These are phyloP conservation scores for Zelonia costaricensis DNA, from an alignment of 208 protist genomes.

Conservation along the genomic window DNA sequence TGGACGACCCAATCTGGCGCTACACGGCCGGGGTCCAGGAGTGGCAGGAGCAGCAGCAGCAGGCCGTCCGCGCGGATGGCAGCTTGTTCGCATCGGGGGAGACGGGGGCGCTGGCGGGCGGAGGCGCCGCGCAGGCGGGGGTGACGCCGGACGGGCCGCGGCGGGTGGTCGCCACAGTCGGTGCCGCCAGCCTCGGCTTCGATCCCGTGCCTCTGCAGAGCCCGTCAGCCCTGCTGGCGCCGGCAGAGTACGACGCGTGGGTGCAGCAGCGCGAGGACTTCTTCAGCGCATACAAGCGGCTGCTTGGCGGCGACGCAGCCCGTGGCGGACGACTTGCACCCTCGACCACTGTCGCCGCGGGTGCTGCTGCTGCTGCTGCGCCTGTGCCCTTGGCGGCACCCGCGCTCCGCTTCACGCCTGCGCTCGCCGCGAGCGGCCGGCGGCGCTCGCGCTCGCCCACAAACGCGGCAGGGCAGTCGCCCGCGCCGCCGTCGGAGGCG, in stretches of 20 bases:
- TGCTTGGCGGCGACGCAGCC: constrained; percentile 2
- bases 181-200: constrained; percentile 49
- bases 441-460: not conserved
- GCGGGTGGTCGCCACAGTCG: constrained; percentile 47
- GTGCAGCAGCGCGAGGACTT: constrained; percentile 57
- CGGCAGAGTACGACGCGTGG: constrained; percentile 52
- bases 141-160: constrained; percentile 16
- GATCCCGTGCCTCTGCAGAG: constrained; percentile 46
- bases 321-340: too few relatives aligned
- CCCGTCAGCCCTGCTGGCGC: constrained; percentile 38
- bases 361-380: not conserved
- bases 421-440: not conserved
- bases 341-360: too few relatives aligned
- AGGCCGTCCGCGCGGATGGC: constrained; percentile 7
- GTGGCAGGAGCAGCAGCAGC: constrained; percentile 35
- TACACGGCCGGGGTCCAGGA: constrained; percentile 30
- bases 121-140: constrained; percentile 8
- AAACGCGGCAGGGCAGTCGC: not conserved
- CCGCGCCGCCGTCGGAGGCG: not conserved
- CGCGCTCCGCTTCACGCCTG: constrained; percentile 7
- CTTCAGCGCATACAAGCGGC: constrained; percentile 41
- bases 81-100: constrained; percentile 3
- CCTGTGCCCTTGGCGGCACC: constrained; percentile 8
- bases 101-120: not conserved
- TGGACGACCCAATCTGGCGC: constrained; percentile 23